Evolutionary conservation across 179 eudicot genomes (phyloP).

Genomic region (Nepenthes alata): DNA sequence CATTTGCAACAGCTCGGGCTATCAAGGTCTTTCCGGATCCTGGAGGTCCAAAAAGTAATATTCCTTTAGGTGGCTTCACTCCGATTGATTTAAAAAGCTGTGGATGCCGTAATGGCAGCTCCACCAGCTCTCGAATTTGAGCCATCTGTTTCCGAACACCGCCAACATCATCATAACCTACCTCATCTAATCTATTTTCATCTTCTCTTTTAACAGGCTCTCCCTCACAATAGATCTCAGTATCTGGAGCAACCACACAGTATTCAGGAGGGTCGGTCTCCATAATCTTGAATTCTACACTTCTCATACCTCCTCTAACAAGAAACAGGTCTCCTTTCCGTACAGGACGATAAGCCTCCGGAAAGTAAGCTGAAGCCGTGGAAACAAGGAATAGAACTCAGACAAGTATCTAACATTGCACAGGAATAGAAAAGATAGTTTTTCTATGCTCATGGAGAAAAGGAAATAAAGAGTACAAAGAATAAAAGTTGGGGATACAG

Average conservation of each 20-base stretch:
- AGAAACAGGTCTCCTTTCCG: constrained; percentile 72
- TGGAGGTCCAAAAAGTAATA: constrained; percentile 84
- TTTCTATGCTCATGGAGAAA: too few relatives aligned
- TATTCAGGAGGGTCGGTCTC: constrained; percentile 84
- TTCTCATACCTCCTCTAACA: constrained; percentile 87
- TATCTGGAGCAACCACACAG: constrained; percentile 91
- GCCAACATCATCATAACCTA: constrained; percentile 92
- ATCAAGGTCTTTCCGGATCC: constrained; percentile 87
- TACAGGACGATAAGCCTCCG: constrained; percentile 76
- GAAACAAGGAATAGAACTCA: neutral
- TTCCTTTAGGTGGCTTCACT: constrained; percentile 89
- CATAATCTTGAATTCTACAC: constrained; percentile 77
- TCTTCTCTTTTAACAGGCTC: constrained; percentile 82
- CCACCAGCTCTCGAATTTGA: constrained; percentile 78
- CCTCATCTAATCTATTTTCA: constrained; percentile 69
- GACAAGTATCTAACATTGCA: too few relatives aligned
- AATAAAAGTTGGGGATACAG: neutral
- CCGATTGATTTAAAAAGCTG: constrained; percentile 82
- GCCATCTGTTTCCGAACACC: constrained; percentile 94
- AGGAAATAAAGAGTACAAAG: neutral
- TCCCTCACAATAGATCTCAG: constrained; percentile 84
- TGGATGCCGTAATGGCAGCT: constrained; percentile 76
- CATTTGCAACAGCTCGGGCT: constrained; percentile 89
- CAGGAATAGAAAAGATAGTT: too few relatives aligned
- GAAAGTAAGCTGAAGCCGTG: constrained; percentile 51